These are phyloP conservation scores for Xylariaceae sp. DNA, from an alignment of 2,329 filamentous ascomycete species.

Conservation along the genomic window DNA sequence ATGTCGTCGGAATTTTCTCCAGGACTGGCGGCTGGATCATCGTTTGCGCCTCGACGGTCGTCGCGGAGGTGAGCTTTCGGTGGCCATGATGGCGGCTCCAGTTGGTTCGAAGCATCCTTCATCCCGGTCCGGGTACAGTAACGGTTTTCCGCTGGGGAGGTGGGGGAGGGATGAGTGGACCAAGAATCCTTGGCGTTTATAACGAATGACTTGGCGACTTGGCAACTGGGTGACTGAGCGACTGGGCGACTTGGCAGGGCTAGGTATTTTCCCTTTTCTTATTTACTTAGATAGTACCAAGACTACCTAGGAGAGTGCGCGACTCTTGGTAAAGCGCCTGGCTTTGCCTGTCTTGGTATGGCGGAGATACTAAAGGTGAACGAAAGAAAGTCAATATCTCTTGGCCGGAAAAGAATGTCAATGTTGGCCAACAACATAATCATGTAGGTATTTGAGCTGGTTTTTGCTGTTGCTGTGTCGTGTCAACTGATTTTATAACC, in stretches of 20 bases:
- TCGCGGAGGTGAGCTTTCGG: constrained; percentile 5
- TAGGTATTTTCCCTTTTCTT: too few relatives aligned
- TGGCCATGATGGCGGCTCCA: constrained; percentile 19
- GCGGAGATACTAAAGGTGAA: neutral
- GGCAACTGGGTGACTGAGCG: neutral
- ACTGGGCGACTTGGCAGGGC: neutral
- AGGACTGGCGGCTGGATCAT: neutral
- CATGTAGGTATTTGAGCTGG: neutral
- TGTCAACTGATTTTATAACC: too few relatives aligned
- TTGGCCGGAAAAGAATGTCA: neutral
- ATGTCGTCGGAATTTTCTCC: constrained; percentile 9
- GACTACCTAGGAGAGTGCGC: neutral
- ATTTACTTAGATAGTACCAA: too few relatives aligned
- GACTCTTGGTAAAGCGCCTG: neutral
- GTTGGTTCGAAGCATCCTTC: constrained; percentile 11
- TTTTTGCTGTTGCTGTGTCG: neutral
- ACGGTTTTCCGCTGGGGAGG: neutral
- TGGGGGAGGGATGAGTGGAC: neutral
- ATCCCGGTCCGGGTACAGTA: constrained; percentile 10
- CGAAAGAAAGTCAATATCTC: neutral
- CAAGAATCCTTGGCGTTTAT: constrained; percentile 11
- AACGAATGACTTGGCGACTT: constrained; percentile 9
- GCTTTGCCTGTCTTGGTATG: neutral
- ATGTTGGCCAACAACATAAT: neutral
- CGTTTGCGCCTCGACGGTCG: constrained; percentile 1